Conservation (phyloP, 768 basidiomycete genomes). For the Boletus reticulatus region DNA sequence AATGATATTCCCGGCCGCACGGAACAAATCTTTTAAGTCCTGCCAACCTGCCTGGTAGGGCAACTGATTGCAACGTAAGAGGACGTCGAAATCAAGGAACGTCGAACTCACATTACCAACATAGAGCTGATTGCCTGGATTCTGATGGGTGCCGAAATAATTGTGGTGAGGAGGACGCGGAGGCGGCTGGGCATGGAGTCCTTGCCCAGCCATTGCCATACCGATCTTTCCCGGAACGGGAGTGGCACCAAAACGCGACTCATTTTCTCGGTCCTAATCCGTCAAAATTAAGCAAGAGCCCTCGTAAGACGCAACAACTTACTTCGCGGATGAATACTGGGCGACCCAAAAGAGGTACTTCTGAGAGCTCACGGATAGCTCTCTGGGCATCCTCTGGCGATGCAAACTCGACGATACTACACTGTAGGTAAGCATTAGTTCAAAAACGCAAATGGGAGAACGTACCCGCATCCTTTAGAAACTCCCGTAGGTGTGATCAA, state of each 20-base stretch:
- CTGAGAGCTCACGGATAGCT: conserved; percentile 87
- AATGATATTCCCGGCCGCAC: conserved; percentile 91
- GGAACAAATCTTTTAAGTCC: conserved; percentile 96
- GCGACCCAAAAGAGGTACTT: conserved; percentile 86
- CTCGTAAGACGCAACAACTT: conserved; percentile 1
- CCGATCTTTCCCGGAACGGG: conserved; percentile 96
- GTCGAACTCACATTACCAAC: conserved; percentile 74
- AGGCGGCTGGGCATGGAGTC: conserved; percentile 73
- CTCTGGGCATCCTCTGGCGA: conserved; percentile 87
- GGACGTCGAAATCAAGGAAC: background rate
- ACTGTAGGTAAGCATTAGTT: conserved; percentile 11
- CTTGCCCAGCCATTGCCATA: conserved; percentile 94
- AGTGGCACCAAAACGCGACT: conserved; percentile 92
- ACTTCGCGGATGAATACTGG: conserved; percentile 98
- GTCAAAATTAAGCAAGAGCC: background rate
- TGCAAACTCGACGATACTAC: conserved; percentile 92
- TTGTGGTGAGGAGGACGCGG: conserved; percentile 83
- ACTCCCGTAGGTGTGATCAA: conserved; percentile 94
- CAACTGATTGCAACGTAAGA: conserved; percentile 47
- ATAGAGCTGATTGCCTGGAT: conserved; percentile 89
- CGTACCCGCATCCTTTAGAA: conserved; percentile 99
- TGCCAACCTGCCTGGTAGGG: conserved; percentile 99
- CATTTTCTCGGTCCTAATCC: conserved; percentile 88
- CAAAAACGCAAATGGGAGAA: conserved; percentile 10
- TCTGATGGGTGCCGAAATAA: conserved; percentile 51